These are phyloP conservation scores for Lablab purpureus DNA, from an alignment of 306 rosid genomes.

Conservation along the genomic window DNA sequence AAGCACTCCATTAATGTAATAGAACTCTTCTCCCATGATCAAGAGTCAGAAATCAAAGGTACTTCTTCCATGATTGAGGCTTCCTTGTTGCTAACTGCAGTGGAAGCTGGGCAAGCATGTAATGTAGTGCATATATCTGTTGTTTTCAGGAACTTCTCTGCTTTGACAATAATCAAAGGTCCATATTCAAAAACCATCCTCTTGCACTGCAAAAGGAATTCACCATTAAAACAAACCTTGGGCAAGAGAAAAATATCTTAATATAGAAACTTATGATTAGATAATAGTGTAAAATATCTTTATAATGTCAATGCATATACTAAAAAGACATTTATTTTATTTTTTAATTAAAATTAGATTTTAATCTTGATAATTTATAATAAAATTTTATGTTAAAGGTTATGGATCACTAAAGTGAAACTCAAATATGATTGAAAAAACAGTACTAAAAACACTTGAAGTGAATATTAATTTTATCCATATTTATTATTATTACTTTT, in stretches of 20 bases:
- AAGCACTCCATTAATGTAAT: background rate
- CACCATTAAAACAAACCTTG: background rate
- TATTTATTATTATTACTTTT: background rate
- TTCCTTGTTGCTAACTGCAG: constrained; percentile 19
- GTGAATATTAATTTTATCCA: too few species aligned
- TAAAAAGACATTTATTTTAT: too few species aligned
- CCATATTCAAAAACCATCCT: constrained; percentile 79
- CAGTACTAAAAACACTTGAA: background rate
- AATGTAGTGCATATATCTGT: constrained; percentile 72
- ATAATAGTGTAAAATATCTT: too few species aligned
- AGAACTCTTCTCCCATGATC: constrained; percentile 7
- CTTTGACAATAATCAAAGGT: constrained; percentile 64
- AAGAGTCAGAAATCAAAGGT: constrained; percentile 56
- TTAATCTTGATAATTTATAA: background rate
- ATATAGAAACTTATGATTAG: too few species aligned
- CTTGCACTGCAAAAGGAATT: constrained; percentile 76
- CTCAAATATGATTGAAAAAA: background rate
- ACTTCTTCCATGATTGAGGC: constrained; percentile 39
- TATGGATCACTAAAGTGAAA: background rate
- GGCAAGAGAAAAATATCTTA: background rate
- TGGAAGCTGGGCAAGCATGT: constrained; percentile 65
- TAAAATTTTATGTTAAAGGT: background rate
- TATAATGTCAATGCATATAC: too few species aligned
- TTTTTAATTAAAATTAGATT: background rate
- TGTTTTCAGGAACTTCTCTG: constrained; percentile 77